Conservation (phyloP, 2,329 filamentous ascomycete species). For the Clathrospora elynae region DNA sequence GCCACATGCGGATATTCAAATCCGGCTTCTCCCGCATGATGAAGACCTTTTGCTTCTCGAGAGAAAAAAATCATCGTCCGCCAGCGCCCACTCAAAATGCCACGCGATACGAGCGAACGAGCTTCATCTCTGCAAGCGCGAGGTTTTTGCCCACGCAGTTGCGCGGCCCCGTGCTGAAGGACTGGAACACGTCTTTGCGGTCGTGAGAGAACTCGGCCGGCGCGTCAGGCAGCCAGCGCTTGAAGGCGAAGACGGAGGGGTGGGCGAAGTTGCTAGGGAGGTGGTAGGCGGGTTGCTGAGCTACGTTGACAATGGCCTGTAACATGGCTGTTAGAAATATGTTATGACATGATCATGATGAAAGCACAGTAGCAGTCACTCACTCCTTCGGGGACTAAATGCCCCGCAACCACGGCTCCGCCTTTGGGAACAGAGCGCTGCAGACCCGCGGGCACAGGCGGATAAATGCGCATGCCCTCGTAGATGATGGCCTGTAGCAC, state of each 20-base stretch:
- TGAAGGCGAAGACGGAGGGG: conserved; percentile 26
- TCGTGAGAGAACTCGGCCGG: conserved; percentile 31
- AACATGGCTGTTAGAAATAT: not conserved
- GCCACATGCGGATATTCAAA: no score
- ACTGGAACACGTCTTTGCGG: conserved; percentile 34
- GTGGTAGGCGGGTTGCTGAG: conserved; percentile 23
- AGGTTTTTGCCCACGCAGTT: conserved; percentile 33
- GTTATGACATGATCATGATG: not conserved
- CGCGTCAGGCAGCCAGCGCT: conserved; percentile 28
- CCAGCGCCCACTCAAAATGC: conserved; percentile 44
- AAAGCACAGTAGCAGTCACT: no score
- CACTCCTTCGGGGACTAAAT: conserved; percentile 21
- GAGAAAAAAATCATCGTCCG: not conserved
- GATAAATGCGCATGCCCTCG: conserved; percentile 24
- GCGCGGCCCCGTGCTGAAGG: conserved; percentile 22
- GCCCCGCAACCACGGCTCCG: conserved; percentile 18
- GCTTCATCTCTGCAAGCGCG: conserved; percentile 46
- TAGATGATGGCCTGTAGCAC: conserved; percentile 25
- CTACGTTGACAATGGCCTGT: conserved; percentile 18
- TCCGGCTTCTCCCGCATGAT: no score
- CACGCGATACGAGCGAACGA: conserved; percentile 49
- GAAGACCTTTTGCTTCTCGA: not conserved
- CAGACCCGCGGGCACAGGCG: conserved; percentile 13
- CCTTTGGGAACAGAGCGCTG: conserved; percentile 12
- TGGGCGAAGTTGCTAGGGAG: conserved; percentile 27